A percentile compares a stretch with the other conserved stretches of the same genome.
Evolutionary conservation across 2,329 filamentous ascomycete species (phyloP).

Genomic region (Cladosporium sp.): DNA sequence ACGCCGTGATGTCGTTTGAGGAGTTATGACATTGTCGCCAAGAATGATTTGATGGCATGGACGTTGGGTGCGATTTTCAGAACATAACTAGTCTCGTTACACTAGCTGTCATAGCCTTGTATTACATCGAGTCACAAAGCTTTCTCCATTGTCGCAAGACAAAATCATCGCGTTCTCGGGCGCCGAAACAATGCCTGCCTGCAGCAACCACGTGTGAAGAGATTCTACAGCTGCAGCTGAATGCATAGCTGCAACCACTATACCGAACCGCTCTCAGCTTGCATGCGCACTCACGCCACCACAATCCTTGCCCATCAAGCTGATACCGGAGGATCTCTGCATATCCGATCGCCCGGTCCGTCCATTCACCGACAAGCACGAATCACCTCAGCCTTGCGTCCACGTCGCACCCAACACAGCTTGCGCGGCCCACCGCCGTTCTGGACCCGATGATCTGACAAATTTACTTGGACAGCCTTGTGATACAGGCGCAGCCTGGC

Average conservation of each 20-base stretch:
- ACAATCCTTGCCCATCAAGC: neutral
- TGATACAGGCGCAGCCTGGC: neutral
- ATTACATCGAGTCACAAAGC: no score
- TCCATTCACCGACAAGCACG: neutral
- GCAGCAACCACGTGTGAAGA: neutral
- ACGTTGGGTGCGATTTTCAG: no score
- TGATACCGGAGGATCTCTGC: slow-evolving; percentile 1
- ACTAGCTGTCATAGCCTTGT: no score
- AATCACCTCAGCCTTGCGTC: neutral
- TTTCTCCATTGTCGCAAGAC: neutral
- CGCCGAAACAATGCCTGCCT: neutral
- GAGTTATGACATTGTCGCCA: neutral
- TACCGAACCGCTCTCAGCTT: neutral
- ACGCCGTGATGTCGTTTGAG: neutral
- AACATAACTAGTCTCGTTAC: no score
- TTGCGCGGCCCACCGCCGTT: neutral
- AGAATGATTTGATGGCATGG: neutral
- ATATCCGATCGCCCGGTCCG: neutral
- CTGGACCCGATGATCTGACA: neutral
- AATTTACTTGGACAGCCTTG: neutral
- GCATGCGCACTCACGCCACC: neutral
- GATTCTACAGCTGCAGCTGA: neutral
- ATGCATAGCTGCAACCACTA: neutral
- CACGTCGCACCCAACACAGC: neutral
- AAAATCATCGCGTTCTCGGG: neutral